Percentiles rank a stretch among this genome's conserved stretches.
phyloP scores from a whole-genome alignment of 2,329 filamentous ascomycete species.

The Diatrype stigma region DNA sequence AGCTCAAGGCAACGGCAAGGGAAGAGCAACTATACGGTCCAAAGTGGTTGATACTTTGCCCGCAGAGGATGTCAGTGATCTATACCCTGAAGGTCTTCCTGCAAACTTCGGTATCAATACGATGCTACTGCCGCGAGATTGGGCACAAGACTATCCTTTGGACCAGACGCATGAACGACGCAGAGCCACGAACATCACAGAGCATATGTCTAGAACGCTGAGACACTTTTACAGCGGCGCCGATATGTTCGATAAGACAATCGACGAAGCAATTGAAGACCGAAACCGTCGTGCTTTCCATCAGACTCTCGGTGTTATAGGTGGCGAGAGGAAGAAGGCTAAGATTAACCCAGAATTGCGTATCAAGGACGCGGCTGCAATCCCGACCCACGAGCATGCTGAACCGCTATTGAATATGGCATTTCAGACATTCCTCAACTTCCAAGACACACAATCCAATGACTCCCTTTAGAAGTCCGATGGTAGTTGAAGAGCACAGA shows the following conservation, averaged over 20 bases:
- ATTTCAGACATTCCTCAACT: neutral
- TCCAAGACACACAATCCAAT: neutral
- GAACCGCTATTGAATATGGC: neutral
- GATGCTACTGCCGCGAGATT: constrained; percentile 15
- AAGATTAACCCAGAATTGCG: constrained; percentile 22
- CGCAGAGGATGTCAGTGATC: constrained; percentile 21
- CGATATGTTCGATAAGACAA: constrained; percentile 30
- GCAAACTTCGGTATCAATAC: constrained; percentile 20
- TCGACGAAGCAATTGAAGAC: constrained; percentile 27
- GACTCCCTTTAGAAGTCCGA: neutral
- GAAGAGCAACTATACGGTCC: constrained; percentile 6
- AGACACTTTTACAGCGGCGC: constrained; percentile 37
- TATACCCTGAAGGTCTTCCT: constrained; percentile 29
- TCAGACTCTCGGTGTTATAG: constrained; percentile 33
- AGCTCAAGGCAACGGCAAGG: neutral
- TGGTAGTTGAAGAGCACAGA: too few relatives aligned
- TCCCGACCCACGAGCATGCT: constrained; percentile 20
- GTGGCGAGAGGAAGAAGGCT: constrained; percentile 28
- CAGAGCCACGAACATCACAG: constrained; percentile 18
- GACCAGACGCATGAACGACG: constrained; percentile 12
- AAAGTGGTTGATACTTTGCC: constrained; percentile 27
- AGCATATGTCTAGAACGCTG: constrained; percentile 27
- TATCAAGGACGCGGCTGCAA: constrained; percentile 35
- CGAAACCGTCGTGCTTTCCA: constrained; percentile 23
- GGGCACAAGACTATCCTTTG: constrained; percentile 17